Conservation (phyloP, 306 rosid species). For the Begonia fuchsioides region DNA sequence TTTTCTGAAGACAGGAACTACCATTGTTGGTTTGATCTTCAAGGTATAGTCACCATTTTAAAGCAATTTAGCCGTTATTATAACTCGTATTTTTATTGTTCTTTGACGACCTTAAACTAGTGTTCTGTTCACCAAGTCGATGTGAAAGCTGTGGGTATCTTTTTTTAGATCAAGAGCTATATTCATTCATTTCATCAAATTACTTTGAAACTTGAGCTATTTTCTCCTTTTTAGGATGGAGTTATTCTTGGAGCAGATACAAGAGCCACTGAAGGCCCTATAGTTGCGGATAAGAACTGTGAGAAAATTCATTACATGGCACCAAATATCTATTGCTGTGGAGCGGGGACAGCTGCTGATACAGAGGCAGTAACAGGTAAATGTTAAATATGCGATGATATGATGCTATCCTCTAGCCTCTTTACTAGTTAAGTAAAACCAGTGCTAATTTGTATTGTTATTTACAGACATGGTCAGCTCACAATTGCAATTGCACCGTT, state of each 20-base stretch:
- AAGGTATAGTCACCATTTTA: slow-evolving; percentile 23
- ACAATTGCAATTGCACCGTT: slow-evolving; percentile 83
- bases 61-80: too few relatives aligned
- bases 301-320: slow-evolving; percentile 98
- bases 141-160: too few relatives aligned
- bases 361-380: slow-evolving; percentile 98
- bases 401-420: slow-evolving; percentile 2
- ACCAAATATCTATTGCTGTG: slow-evolving; percentile 91
- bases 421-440: slow-evolving; percentile 6
- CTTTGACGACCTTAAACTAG: too few relatives aligned
- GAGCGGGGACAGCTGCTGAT: slow-evolving; percentile 99
- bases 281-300: slow-evolving; percentile 84
- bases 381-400: not conserved
- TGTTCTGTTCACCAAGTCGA: too few relatives aligned
- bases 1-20: slow-evolving; percentile 78
- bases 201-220: not conserved
- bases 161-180: too few relatives aligned
- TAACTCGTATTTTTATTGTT: too few relatives aligned
- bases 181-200: too few relatives aligned
- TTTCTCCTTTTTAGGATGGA: slow-evolving; percentile 50
- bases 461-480: slow-evolving; percentile 86
- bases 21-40: slow-evolving; percentile 75
- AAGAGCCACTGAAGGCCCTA: slow-evolving; percentile 92
- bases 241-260: slow-evolving; percentile 98
- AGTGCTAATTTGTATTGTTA: slow-evolving; percentile 13